phyloP scores from a whole-genome alignment of 2,329 filamentous ascomycete genomes.

The Alternaria atra region DNA sequence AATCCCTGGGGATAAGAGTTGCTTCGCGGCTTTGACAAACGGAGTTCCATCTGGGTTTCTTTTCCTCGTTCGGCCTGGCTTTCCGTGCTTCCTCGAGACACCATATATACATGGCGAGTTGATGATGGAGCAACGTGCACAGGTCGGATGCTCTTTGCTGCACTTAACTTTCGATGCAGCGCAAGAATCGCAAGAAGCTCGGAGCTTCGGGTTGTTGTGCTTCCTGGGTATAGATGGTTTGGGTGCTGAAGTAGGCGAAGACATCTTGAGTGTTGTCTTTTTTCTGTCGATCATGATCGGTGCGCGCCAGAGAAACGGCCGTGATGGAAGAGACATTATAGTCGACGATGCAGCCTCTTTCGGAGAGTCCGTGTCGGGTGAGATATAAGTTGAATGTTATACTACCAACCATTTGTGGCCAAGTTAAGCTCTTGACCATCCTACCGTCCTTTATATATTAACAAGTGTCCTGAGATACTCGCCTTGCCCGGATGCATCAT shows the following conservation, averaged over 20 bases:
- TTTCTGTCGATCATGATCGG: constrained; percentile 22
- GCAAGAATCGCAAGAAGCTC: constrained; percentile 49
- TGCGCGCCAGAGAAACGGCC: constrained; percentile 34
- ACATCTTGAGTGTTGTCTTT: constrained; percentile 19
- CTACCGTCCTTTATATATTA: constrained; percentile 19
- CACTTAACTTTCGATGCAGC: constrained; percentile 51
- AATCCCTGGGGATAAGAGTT: constrained; percentile 40
- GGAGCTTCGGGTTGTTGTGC: constrained; percentile 42
- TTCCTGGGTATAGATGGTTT: constrained; percentile 22
- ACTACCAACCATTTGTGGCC: constrained; percentile 2
- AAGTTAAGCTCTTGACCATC: neutral
- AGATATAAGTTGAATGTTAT: constrained; percentile 9
- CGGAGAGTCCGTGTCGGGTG: constrained; percentile 10
- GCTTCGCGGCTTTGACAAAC: constrained; percentile 41
- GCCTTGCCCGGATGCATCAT: constrained; percentile 1
- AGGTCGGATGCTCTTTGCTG: constrained; percentile 47
- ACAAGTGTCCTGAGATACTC: neutral
- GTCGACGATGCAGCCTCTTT: neutral
- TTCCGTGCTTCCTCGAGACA: constrained; percentile 48
- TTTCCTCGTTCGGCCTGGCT: constrained; percentile 45
- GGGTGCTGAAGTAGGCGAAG: constrained; percentile 33
- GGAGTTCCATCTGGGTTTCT: constrained; percentile 44
- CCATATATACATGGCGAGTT: constrained; percentile 45
- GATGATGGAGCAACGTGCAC: constrained; percentile 42
- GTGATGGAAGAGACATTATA: constrained; percentile 35